Evolutionary conservation across 495 filamentous ascomycete species (phyloP).

Genomic region (Oidiodendron maius): DNA sequence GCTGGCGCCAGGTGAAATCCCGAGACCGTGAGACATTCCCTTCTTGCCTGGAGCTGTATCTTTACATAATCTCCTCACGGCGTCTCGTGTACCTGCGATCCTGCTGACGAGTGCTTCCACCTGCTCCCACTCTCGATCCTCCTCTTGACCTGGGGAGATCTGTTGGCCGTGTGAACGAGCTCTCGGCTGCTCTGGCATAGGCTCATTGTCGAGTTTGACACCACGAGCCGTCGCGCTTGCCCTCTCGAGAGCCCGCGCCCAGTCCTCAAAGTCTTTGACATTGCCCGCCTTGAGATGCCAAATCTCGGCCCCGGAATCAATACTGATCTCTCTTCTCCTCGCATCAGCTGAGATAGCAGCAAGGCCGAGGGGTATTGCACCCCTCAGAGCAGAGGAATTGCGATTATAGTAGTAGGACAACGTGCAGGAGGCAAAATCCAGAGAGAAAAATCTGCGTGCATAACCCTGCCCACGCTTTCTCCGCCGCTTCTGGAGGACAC

Average conservation of each 20-base stretch:
- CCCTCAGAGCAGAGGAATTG: conserved; percentile 82
- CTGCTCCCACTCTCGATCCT: conserved; percentile 79
- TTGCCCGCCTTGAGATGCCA: conserved; percentile 91
- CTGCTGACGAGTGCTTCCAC: conserved; percentile 77
- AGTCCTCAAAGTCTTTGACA: conserved; percentile 75
- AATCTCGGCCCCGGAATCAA: conserved; percentile 93
- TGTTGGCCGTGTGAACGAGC: conserved; percentile 13
- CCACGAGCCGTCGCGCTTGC: conserved; percentile 56
- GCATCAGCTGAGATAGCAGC: conserved; percentile 88
- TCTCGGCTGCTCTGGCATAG: conserved; percentile 8
- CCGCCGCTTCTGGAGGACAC: conserved; percentile 79
- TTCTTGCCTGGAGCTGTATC: conserved; percentile 56
- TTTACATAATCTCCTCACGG: conserved; percentile 74
- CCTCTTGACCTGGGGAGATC: conserved; percentile 27
- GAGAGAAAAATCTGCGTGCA: conserved; percentile 86
- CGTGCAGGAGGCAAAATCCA: conserved; percentile 87
- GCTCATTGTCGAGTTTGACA: conserved; percentile 6
- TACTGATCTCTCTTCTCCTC: conserved; percentile 81
- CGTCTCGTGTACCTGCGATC: conserved; percentile 83
- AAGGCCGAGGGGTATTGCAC: conserved; percentile 84
- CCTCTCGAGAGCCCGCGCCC: conserved; percentile 78
- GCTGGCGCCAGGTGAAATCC: conserved; percentile 9
- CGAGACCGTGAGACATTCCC: conserved; percentile 5
- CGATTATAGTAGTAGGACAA: conserved; percentile 93
- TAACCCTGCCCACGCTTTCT: conserved; percentile 91